phyloP scores from a whole-genome alignment of 1,284 basidiomycete species.

The Rhodotorula glutinis region DNA sequence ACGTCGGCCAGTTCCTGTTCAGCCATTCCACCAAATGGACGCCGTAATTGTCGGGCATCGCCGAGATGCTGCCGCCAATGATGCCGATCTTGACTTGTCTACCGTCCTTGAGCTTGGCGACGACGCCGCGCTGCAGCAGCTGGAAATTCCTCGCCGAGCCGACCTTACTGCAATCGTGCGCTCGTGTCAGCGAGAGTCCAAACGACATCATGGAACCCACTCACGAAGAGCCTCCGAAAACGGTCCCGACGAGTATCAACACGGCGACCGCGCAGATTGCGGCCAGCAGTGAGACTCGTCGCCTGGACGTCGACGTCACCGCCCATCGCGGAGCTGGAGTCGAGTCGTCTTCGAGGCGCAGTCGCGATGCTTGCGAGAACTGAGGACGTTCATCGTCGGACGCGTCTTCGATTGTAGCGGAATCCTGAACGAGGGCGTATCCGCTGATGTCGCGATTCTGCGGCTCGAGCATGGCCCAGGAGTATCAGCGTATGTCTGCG shows the following conservation, averaged over 20 bases:
- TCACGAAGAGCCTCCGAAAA: neutral
- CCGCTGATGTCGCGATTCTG: no score
- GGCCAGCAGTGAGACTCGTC: neutral
- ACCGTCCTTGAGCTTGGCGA: neutral
- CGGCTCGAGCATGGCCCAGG: no score
- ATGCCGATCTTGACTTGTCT: neutral
- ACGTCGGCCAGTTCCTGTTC: constrained; percentile 2
- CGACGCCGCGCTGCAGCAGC: neutral
- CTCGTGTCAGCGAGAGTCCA: neutral
- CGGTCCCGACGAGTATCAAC: neutral
- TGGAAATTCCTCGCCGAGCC: neutral
- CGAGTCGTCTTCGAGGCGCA: neutral
- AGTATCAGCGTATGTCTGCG: no score
- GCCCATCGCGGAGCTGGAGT: neutral
- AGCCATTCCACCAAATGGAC: neutral
- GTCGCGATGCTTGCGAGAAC: no score
- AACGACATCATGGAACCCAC: neutral
- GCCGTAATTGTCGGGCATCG: neutral
- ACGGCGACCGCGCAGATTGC: neutral
- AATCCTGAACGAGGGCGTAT: no score
- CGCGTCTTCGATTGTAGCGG: no score
- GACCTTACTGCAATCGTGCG: no score
- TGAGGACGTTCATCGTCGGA: no score
- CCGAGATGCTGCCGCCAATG: neutral
- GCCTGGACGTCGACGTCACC: neutral